phyloP scores from a whole-genome alignment of 192 early-diverging fungal genomes.

The Rhizophagus prolifer region DNA sequence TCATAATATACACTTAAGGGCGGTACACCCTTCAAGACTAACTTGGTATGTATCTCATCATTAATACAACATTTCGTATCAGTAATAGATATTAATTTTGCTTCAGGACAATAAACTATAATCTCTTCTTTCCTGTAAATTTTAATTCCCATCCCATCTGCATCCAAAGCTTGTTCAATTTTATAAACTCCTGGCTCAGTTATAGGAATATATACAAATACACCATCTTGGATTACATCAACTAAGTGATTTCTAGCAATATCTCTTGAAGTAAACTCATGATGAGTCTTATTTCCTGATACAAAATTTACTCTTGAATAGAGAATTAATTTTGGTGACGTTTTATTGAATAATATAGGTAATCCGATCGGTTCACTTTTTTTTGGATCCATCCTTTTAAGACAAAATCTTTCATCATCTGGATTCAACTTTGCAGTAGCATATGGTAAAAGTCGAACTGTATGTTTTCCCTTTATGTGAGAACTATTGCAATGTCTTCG shows the following conservation, averaged over 20 bases:
- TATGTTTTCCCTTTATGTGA: conserved; percentile 48
- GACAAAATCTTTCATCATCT: conserved; percentile 39
- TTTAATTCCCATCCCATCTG: conserved; percentile 39
- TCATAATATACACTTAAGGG: conserved; percentile 42
- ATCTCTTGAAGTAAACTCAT: conserved; percentile 29
- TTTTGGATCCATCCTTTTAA: conserved; percentile 3
- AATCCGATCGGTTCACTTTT: conserved; percentile 27
- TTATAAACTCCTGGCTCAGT: conserved; percentile 40
- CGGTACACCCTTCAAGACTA: conserved; percentile 42
- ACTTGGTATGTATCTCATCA: conserved; percentile 31
- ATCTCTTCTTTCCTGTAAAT: conserved; percentile 36
- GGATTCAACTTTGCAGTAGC: conserved; percentile 49
- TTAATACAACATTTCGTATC: conserved; percentile 34
- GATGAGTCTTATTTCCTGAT: conserved; percentile 8
- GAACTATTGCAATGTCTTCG: conserved; percentile 28
- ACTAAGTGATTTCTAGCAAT: conserved; percentile 30
- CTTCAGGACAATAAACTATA: conserved; percentile 43
- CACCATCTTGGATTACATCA: conserved; percentile 37
- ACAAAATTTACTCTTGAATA: conserved; percentile 39
- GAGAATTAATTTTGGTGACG: conserved; percentile 33
- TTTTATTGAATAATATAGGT: conserved; percentile 45
- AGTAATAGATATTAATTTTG: conserved; percentile 30
- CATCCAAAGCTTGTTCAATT: conserved; percentile 34
- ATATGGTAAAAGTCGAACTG: conserved; percentile 41
- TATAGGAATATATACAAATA: conserved; percentile 37